Evolutionary conservation across 257 asterid genomes (phyloP), one percentile per base, ranked within the genome.

Genomic region (Ligustrum vulgare): DNA sequence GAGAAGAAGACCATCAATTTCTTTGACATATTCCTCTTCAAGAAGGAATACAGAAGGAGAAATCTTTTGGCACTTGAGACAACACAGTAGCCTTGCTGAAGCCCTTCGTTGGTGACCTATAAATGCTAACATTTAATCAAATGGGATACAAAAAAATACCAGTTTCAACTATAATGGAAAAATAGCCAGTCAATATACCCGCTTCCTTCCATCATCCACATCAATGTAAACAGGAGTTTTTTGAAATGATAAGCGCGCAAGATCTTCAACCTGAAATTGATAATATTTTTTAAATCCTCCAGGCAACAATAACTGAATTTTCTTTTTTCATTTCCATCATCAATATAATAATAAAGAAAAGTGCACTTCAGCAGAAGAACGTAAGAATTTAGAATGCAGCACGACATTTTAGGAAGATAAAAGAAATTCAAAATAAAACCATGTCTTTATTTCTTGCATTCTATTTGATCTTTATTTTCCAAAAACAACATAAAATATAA

Each of bases 1-100:
- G 99, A 95, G 88, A 95, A 95, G 89, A 95, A 95, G 82, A 95
- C 98, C 99, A 95, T 95, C 80, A 95, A 89, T 93, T 93, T 95
- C 96, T 95, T 93, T 25, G 94, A 81, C 74, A 80, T 78, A 71
- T 95, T 93, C 86, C 86, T 91, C 86, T 90, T 95, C 84, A 95
- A 83, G 84, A 95, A 95, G 71, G 97, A 87, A 81, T 93, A 95
- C n/a, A 95, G 94, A 82, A 95, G 96, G 82, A 88, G 39, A 80
- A 95, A 91, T 84, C 99, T 91, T 78, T 86, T 83, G 37, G 91
- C 86, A 83, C 97, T 85, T 3, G 97, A 95, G 77, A 95, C 88
- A 72, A 89, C 87, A 82, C 97, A 91, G 83, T 87, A 95, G 73
- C 99, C 99, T 87, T 95, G 99, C 77, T 90, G 92, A 75, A 95